A percentile compares a stretch with the other conserved stretches of the same genome.
phyloP scores from a whole-genome alignment of 2,329 filamentous ascomycete genomes.

The Orbilia oligospora region DNA sequence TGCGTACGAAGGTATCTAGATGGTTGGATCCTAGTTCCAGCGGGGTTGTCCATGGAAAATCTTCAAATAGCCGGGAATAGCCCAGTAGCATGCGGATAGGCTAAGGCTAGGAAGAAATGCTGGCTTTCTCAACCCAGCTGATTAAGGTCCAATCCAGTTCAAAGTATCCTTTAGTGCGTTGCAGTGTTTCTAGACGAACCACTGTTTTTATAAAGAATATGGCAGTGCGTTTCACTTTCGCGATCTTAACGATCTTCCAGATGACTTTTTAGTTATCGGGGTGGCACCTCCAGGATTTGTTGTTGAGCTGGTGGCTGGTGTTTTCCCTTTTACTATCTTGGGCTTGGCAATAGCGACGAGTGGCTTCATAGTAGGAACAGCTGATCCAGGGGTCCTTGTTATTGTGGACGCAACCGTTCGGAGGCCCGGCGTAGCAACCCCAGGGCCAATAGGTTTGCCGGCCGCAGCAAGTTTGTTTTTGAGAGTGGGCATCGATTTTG shows the following conservation, averaged over 20 bases:
- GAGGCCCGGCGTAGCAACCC: constrained; percentile 10
- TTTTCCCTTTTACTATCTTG: constrained; percentile 15
- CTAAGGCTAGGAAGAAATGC: not conserved
- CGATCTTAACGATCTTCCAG: constrained; percentile 48
- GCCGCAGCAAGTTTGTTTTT: constrained; percentile 32
- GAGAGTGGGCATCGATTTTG: constrained; percentile 44
- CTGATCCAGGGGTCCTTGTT: constrained; percentile 29
- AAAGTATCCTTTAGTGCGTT: too few species aligned
- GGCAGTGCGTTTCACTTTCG: constrained; percentile 26
- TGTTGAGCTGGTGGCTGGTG: not conserved
- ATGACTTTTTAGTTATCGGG: constrained; percentile 30
- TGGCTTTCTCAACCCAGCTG: too few species aligned
- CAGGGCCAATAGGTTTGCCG: constrained; percentile 16
- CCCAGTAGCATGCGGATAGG: not conserved
- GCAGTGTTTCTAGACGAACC: too few species aligned
- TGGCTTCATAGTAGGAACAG: constrained; percentile 27
- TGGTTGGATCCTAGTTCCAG: too few species aligned
- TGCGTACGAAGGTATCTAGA: too few species aligned
- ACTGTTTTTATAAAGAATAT: too few species aligned
- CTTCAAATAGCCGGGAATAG: not conserved
- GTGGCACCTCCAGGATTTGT: not conserved
- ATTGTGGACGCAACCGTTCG: constrained; percentile 21
- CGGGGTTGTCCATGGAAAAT: not conserved
- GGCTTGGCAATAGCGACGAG: constrained; percentile 19
- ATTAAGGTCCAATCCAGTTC: too few species aligned